Evolutionary conservation across 257 asterid genomes (phyloP), one percentile per base, ranked within the genome.

Genomic region (Nicotiana tomentosiformis): DNA sequence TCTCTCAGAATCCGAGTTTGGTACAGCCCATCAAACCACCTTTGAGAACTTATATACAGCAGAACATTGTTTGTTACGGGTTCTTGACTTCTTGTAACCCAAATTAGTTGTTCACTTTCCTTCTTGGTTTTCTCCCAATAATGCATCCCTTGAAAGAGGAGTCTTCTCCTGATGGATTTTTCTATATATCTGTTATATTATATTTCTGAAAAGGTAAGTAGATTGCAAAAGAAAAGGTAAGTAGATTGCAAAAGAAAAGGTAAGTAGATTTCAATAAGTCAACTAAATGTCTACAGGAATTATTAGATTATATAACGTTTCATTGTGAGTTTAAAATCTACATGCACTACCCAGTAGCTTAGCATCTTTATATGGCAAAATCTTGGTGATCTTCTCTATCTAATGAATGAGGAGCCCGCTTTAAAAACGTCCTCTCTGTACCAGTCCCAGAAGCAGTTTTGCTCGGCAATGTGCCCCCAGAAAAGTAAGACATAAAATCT

Each of bases 341-440:
- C 60, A 70, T 20, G 78, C 78, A 70, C 78, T 70, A 5, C 35
- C 35, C 20, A 43, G 33, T 43, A 70, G 37, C 78, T 70, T 70
- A 43, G 78, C 78, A 43, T 70, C 23, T 70, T 70, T 70, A 43
- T 43, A 33, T 49, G 12, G 61, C 53, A 5, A 17, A 29, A 51
- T 81, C 65, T 81, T 66, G 56, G 66, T 81, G 29, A 81, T 66
- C 77, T 66, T 81, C 53, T 66, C 78, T 66, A 49, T 66, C 35
- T 20, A 66, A 81, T 67, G 67, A 77, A 55, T 20, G 69, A 10
- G 69, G 82, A 70, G 32, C 18, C 61, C 5, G 3, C 69, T 53
- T 81, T 35, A 81, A 57, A 81, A 53, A 17, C 17, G 26, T 66
- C 68, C 65, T 60, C 67, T 35, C 56, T 81, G 68, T 29, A 81